These are phyloP conservation scores for Aspergillus sp. DNA, from an alignment of 2,329 filamentous ascomycete species.

Conservation along the genomic window DNA sequence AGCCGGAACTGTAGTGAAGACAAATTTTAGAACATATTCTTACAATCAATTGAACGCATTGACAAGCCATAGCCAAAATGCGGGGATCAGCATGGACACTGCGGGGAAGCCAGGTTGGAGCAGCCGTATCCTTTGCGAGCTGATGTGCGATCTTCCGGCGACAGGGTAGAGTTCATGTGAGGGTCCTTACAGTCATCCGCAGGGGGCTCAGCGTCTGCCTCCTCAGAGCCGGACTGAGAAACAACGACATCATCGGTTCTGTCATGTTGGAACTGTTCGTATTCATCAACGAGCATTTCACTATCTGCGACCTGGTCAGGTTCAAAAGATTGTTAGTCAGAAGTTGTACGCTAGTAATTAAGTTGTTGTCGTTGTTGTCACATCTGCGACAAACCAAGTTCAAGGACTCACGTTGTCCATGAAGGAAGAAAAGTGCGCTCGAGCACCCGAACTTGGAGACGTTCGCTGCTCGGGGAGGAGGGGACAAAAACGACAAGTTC, in stretches of 20 bases:
- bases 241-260: constrained; percentile 64
- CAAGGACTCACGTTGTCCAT: constrained; percentile 47
- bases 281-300: constrained; percentile 63
- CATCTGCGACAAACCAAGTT: not conserved
- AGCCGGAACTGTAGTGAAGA: constrained; percentile 63
- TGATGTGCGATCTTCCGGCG: not conserved
- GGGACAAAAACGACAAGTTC: constrained; percentile 9
- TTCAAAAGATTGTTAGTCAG: constrained; percentile 19
- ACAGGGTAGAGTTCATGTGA: constrained; percentile 1
- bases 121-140: not conserved
- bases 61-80: not conserved
- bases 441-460: constrained; percentile 28
- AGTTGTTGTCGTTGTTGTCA: not conserved
- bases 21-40: constrained; percentile 16
- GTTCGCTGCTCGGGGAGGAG: constrained; percentile 22
- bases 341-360: not conserved
- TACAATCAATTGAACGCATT: not conserved
- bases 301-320: constrained; percentile 53
- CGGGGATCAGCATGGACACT: constrained; percentile 3
- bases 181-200: constrained; percentile 57
- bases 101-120: constrained; percentile 10
- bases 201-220: constrained; percentile 55
- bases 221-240: constrained; percentile 59
- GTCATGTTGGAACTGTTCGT: constrained; percentile 60
- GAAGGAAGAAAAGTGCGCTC: constrained; percentile 36